Evolutionary conservation across 2,329 filamentous ascomycete species (phyloP).

Genomic region (Bipolaris zeicola): DNA sequence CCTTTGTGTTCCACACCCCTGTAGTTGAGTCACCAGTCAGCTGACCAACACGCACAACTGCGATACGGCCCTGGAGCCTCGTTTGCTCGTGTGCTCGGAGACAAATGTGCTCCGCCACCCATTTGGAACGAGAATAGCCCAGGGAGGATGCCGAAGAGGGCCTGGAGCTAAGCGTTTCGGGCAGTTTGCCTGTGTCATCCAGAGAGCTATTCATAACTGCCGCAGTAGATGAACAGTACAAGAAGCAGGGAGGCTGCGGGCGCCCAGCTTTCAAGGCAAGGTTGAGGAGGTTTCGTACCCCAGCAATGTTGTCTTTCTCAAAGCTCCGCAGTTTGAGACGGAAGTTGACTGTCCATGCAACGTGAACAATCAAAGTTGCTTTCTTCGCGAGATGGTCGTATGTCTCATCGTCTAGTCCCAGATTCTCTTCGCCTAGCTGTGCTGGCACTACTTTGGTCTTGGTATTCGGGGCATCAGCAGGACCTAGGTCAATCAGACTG

Average conservation of each 20-base stretch:
- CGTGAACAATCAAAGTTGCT: constrained; percentile 62
- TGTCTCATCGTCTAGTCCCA: constrained; percentile 55
- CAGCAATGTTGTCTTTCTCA: constrained; percentile 58
- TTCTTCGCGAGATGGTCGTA: constrained; percentile 52
- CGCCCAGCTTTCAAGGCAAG: constrained; percentile 49
- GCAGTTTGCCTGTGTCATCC: constrained; percentile 33
- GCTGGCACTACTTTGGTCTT: constrained; percentile 58
- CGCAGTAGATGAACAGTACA: constrained; percentile 61
- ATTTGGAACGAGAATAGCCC: constrained; percentile 62
- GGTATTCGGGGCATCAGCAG: constrained; percentile 17
- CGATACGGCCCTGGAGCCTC: constrained; percentile 35
- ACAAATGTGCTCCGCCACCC: constrained; percentile 64
- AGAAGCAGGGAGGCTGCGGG: constrained; percentile 45
- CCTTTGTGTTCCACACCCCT: constrained; percentile 41
- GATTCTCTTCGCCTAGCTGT: constrained; percentile 53
- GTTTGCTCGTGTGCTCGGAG: constrained; percentile 42
- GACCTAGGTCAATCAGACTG: constrained; percentile 33
- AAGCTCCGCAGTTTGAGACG: constrained; percentile 62
- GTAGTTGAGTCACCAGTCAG: constrained; percentile 44
- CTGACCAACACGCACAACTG: constrained; percentile 49
- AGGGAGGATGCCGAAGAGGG: constrained; percentile 54
- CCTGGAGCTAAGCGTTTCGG: constrained; percentile 51
- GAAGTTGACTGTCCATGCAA: constrained; percentile 71
- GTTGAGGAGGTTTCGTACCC: constrained; percentile 57
- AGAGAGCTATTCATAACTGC: constrained; percentile 45